Percentiles rank a stretch among this genome's conserved stretches.
Conservation (phyloP, 768 basidiomycete species). For the Inosperma sp. region DNA sequence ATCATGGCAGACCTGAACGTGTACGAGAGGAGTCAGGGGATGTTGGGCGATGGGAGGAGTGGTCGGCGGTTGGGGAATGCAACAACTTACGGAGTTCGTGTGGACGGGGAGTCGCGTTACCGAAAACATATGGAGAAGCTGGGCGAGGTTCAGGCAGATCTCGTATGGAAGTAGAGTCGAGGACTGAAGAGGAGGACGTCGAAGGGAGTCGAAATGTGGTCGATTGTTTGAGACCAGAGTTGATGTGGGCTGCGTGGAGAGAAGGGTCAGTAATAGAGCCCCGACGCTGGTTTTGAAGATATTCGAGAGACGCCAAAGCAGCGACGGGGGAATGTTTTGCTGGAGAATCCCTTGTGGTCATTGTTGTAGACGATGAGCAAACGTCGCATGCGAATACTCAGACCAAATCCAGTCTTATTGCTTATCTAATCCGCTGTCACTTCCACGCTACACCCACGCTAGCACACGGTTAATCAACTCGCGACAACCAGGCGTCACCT, state of each 20-base stretch:
- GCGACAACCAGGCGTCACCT: conserved; percentile 22
- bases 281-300: conserved; percentile 74
- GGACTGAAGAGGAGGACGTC: conserved; percentile 26
- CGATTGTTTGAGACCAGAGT: conserved; percentile 23
- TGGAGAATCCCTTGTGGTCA: conserved; percentile 19
- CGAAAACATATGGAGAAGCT: conserved; percentile 65
- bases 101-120: conserved; percentile 50
- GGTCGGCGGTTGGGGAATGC: conserved; percentile 53
- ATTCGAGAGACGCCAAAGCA: conserved; percentile 71
- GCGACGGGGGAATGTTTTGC: conserved; percentile 49
- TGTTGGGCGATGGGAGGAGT: conserved; percentile 26
- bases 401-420: conserved; percentile 40
- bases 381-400: background rate
- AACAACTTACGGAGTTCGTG: conserved; percentile 52
- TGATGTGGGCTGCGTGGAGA: conserved; percentile 53
- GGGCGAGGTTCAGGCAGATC: conserved; percentile 48
- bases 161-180: conserved; percentile 28
- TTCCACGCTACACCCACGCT: conserved; percentile 24
- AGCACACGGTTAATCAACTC: conserved; percentile 17
- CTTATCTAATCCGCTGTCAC: conserved; percentile 29
- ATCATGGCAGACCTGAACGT: conserved; percentile 25
- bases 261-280: conserved; percentile 83
- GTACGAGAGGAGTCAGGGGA: conserved; percentile 26
- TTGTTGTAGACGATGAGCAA: conserved; percentile 5
- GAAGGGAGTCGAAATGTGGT: conserved; percentile 24